Evolutionary conservation across 2,329 filamentous ascomycete species (phyloP), one percentile per base, ranked within the genome.

Genomic region (Curvularia hawaiiensis): DNA sequence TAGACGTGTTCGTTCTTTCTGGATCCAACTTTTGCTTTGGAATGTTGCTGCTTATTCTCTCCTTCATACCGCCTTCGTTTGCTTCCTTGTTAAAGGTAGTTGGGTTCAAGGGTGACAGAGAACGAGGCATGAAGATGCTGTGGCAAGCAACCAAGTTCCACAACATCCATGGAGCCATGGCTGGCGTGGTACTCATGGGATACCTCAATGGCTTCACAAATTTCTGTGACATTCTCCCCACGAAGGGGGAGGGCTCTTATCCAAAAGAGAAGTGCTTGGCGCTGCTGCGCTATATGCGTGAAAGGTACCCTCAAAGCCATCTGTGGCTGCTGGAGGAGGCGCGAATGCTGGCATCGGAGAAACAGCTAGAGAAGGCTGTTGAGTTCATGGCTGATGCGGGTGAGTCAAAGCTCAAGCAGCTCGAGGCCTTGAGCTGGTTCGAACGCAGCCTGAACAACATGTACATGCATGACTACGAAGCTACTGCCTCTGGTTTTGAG

Each of bases 141-240:
- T 99, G 95, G 95, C 88, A 91, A 72, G 91, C 92, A 12, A 92
- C 91, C 22, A 87, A 88, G 49, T 95, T 93, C 73, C 79, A 88
- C 60, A 97, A 97, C 74, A 85, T 98, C 69, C 96, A 97, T 70
- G 94, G 93, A n/a, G 94, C 91, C 7, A 89, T 98, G 71, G 88
- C 93, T 0, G 91, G 89, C 0, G 82, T 98, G 40, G 85, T 91
- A 26, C 80, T 97, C 0, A 82, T 98, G 16, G 88, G 86, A 0
- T 98, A 92, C 76, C 96, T 97, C 78, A 96, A 97, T 71, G 90
- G 89, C 6, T 84, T 97, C 31, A 83, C 96, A 16, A 91, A 90
- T 1, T 89, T 92, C 64, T 91, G 92, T 60, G 95, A 99, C 72
- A 97, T 99, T 54, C 81, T 96, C 16, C 89, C 91, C 0, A 83